phyloP scores from a whole-genome alignment of 257 asterid species.

The Solanum phureja region DNA sequence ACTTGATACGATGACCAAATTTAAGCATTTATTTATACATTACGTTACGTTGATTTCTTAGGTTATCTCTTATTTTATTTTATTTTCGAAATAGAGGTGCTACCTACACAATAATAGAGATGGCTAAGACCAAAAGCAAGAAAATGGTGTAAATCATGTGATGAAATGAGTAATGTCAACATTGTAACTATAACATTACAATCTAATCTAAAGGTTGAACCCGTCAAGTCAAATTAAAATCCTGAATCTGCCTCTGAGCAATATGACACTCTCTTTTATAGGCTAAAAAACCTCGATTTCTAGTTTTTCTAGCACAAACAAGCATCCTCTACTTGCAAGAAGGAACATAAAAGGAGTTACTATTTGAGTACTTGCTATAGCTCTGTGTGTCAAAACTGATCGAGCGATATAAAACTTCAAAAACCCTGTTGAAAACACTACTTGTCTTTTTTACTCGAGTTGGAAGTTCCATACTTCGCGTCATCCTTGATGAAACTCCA shows the following conservation, averaged over 20 bases:
- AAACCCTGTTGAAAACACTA: not conserved
- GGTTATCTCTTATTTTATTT: not conserved
- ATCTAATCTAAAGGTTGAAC: not conserved
- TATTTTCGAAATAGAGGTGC: not conserved
- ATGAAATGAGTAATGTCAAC: not conserved
- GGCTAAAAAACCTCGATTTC: not conserved
- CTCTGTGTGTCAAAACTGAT: not conserved
- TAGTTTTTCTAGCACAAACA: not conserved
- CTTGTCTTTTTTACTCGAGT: slow-evolving; percentile 44
- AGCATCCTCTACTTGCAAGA: not conserved
- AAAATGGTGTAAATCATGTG: not conserved
- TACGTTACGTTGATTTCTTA: too few species aligned
- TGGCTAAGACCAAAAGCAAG: not conserved
- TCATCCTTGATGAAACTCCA: slow-evolving; percentile 86
- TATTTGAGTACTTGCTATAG: not conserved
- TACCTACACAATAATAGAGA: not conserved
- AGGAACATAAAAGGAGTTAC: not conserved
- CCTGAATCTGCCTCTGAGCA: not conserved
- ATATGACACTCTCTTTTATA: not conserved
- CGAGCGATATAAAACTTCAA: not conserved
- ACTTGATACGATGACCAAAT: not conserved
- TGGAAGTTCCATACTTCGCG: slow-evolving; percentile 46
- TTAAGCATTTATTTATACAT: not conserved
- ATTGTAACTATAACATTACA: not conserved
- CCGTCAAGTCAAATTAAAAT: not conserved